These are phyloP conservation scores for Toxicodendron radicans DNA, from an alignment of 345 rosid species.

Conservation along the genomic window DNA sequence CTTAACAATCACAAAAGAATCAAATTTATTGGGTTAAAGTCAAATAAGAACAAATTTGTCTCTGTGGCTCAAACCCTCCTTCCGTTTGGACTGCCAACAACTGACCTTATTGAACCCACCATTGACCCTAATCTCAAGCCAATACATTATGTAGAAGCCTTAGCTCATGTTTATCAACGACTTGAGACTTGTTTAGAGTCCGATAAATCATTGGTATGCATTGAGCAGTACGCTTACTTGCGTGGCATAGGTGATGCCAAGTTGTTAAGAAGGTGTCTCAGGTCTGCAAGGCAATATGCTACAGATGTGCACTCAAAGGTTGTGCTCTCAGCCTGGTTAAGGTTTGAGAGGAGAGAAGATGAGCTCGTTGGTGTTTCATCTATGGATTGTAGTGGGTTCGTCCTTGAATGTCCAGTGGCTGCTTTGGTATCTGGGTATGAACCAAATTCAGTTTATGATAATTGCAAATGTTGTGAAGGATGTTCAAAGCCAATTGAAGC, in stretches of 20 bases:
- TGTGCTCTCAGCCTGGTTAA: conserved; percentile 84
- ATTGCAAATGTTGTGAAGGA: conserved; percentile 40
- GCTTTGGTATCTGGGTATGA: conserved; percentile 49
- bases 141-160: conserved; percentile 53
- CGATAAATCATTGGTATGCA: conserved; percentile 44
- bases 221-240: conserved; percentile 68
- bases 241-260: conserved; percentile 73
- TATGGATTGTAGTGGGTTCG: conserved; percentile 52
- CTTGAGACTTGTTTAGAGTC: conserved; percentile 43
- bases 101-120: conserved; percentile 68
- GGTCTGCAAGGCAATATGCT: conserved; percentile 64
- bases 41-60: conserved; percentile 37
- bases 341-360: conserved; percentile 75
- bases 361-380: conserved; percentile 59
- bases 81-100: conserved; percentile 65
- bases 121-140: conserved; percentile 73
- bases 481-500: conserved; percentile 9
- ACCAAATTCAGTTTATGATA: conserved; percentile 42
- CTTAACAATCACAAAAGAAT: conserved; percentile 30
- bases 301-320: conserved; percentile 69
- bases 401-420: conserved; percentile 61
- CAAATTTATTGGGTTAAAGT: conserved; percentile 47
- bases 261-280: conserved; percentile 71
- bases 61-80: conserved; percentile 50
- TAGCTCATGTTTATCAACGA: conserved; percentile 65